Evolutionary conservation across 768 basidiomycete species (phyloP).

Genomic region (Suillus fuscotomentosus): DNA sequence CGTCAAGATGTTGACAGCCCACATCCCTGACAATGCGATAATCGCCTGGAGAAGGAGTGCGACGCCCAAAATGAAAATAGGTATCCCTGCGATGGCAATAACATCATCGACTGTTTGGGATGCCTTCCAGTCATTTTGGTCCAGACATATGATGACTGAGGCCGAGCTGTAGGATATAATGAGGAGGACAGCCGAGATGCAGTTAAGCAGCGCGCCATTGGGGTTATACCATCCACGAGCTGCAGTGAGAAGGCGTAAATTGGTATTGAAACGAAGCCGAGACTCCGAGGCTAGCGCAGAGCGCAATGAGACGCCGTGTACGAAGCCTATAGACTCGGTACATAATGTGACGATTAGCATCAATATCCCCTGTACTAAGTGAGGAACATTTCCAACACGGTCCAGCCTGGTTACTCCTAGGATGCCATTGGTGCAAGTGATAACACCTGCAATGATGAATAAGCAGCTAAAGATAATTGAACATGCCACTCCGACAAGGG

Average conservation of each 20-base stretch:
- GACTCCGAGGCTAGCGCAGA: conserved; percentile 24
- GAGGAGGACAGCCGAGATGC: conserved; percentile 22
- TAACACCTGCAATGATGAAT: neutral
- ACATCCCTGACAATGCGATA: conserved; percentile 22
- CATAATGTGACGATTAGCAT: conserved; percentile 24
- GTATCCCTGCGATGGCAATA: conserved; percentile 19
- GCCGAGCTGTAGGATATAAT: conserved; percentile 28
- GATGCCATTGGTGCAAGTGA: too few species aligned
- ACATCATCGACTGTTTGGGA: too few species aligned
- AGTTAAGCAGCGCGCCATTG: conserved; percentile 21
- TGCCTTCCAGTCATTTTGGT: too few species aligned
- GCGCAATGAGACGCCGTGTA: conserved; percentile 27
- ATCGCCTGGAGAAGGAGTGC: conserved; percentile 16
- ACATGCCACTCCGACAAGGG: conserved; percentile 23
- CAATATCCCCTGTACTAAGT: conserved; percentile 3
- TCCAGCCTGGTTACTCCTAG: too few species aligned
- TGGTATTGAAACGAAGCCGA: conserved; percentile 30
- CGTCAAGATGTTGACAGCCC: conserved; percentile 23
- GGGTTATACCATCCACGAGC: conserved; percentile 16
- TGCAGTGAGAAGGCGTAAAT: conserved; percentile 28
- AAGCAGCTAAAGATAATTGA: conserved; percentile 19
- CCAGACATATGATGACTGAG: neutral
- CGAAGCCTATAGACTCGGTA: conserved; percentile 29
- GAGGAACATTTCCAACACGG: too few species aligned
- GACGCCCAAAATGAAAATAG: conserved; percentile 27